Percentiles rank a stretch among this genome's conserved stretches.
Conservation (phyloP, 371 early-diverging fungal genomes). For the Catenaria anguillulae region DNA sequence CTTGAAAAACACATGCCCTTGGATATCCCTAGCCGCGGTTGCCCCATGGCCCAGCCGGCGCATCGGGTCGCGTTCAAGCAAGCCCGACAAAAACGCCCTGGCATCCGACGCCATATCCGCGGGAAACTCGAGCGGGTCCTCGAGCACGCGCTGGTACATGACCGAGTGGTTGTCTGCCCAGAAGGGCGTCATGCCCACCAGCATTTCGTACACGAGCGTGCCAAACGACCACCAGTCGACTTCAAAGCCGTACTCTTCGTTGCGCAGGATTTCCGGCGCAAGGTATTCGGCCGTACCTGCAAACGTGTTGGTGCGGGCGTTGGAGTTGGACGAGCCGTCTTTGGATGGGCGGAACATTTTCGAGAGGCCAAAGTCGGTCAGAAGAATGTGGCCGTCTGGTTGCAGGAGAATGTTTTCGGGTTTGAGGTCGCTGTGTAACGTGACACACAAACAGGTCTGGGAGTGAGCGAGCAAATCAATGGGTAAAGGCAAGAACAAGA, state of each 20-base stretch:
- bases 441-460: too few relatives aligned
- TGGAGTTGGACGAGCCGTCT: neutral
- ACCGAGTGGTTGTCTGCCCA: slow-evolving; percentile 57
- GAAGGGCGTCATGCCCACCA: slow-evolving; percentile 30
- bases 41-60: slow-evolving; percentile 44
- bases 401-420: slow-evolving; percentile 70
- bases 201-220: slow-evolving; percentile 48
- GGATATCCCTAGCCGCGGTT: slow-evolving; percentile 41
- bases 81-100: slow-evolving; percentile 40
- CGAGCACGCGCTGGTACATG: slow-evolving; percentile 66
- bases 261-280: slow-evolving; percentile 81
- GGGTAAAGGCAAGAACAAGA: neutral
- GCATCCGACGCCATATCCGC: slow-evolving; percentile 39
- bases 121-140: slow-evolving; percentile 60
- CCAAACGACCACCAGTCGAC: slow-evolving; percentile 97
- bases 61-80: slow-evolving; percentile 48
- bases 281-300: slow-evolving; percentile 90
- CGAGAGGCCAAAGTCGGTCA: slow-evolving; percentile 76
- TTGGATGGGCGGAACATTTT: slow-evolving; percentile 39
- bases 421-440: slow-evolving; percentile 53
- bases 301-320: slow-evolving; percentile 71
- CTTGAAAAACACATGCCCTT: slow-evolving; percentile 50
- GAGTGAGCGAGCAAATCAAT: too few relatives aligned
- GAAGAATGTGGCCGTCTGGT: slow-evolving; percentile 63
- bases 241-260: slow-evolving; percentile 60